Conservation (phyloP, 257 asterid species). For the Solanum lycopersicoides region DNA sequence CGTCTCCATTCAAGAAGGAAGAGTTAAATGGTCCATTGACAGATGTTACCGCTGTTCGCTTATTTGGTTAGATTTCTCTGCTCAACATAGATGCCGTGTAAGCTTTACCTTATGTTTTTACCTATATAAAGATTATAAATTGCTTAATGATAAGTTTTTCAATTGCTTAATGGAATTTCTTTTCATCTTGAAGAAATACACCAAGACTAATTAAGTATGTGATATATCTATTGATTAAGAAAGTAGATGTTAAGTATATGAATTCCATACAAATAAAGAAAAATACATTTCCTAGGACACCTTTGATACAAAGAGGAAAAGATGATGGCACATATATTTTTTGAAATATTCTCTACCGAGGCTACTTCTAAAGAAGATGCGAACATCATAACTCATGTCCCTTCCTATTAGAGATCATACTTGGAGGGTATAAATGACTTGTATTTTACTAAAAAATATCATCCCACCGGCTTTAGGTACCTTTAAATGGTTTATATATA, state of each 20-base stretch:
- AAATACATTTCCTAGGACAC: too few relatives aligned
- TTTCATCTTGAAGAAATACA: background rate
- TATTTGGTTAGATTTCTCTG: slow-evolving; percentile 80
- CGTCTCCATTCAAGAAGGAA: background rate
- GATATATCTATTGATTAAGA: background rate
- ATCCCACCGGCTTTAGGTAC: background rate
- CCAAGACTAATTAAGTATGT: background rate
- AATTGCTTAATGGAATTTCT: background rate
- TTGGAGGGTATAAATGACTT: background rate
- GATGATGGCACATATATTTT: background rate
- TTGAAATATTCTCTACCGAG: background rate
- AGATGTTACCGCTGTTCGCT: slow-evolving; percentile 51
- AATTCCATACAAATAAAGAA: too few relatives aligned
- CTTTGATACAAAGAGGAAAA: background rate
- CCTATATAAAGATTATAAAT: background rate
- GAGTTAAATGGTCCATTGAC: background rate
- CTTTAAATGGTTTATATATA: background rate
- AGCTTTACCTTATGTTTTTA: slow-evolving; percentile 4
- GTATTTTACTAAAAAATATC: background rate
- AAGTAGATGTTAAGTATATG: background rate
- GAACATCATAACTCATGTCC: background rate
- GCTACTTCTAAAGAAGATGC: background rate
- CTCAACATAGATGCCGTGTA: slow-evolving; percentile 92
- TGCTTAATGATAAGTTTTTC: background rate
- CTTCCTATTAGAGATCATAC: background rate